Conservation (phyloP, 805 yeast genomes). For the Ogataea ramenticola region DNA sequence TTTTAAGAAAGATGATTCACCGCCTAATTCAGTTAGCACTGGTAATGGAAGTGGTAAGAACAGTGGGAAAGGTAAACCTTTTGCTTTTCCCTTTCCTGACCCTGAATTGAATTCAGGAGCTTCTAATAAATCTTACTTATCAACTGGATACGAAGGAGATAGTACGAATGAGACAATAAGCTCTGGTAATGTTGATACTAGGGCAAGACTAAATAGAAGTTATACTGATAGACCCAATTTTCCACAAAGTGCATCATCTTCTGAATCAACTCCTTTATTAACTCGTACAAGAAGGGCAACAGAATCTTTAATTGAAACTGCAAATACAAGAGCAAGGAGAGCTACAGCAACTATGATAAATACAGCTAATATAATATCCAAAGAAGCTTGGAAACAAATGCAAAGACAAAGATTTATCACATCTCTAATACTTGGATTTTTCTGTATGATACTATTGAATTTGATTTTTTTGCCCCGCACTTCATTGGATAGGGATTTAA, state of each 20-base stretch:
- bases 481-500: constrained; percentile 71
- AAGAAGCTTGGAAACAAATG: constrained; percentile 18
- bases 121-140: background rate
- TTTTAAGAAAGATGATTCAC: background rate
- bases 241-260: background rate
- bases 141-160: background rate
- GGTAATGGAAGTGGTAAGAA: too few relatives aligned
- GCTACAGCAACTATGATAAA: constrained; percentile 20
- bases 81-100: background rate
- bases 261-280: constrained; percentile 1
- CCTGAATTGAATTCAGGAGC: background rate
- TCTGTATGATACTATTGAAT: constrained; percentile 49
- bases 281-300: constrained; percentile 3
- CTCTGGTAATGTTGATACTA: background rate
- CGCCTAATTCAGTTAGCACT: background rate
- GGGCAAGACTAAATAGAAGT: background rate
- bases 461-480: constrained; percentile 79
- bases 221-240: background rate
- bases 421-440: constrained; percentile 40
- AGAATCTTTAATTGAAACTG: constrained; percentile 1
- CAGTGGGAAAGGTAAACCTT: too few relatives aligned
- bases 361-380: constrained; percentile 13
- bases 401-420: constrained; percentile 34
- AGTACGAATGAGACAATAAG: background rate
- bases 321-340: constrained; percentile 14